Conservation (phyloP, 208 protist genomes). For the Acanthamoeba sp. region DNA sequence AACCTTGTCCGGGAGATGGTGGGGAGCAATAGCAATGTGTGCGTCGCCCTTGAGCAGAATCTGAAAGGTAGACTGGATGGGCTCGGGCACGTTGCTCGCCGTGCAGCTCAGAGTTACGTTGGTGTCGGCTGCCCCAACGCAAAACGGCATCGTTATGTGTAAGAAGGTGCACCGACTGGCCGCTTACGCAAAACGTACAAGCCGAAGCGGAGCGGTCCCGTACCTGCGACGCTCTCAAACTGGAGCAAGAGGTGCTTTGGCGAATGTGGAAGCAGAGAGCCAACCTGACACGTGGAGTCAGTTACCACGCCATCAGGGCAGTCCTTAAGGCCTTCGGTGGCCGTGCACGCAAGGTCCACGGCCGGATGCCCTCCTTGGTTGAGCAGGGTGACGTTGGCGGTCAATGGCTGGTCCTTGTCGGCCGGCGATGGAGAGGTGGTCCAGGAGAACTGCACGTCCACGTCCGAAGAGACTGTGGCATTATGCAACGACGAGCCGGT, state of each 20-base stretch:
- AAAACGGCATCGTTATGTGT: not conserved
- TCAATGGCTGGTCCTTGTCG: not conserved
- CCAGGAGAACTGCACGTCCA: not conserved
- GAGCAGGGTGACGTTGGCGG: not conserved
- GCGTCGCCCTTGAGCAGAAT: not conserved
- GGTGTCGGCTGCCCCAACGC: not conserved
- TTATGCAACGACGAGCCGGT: not conserved
- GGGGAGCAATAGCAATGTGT: not conserved
- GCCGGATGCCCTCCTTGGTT: not conserved
- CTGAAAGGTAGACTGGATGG: not conserved
- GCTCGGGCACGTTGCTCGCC: not conserved
- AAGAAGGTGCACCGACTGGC: not conserved
- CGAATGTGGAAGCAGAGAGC: not conserved
- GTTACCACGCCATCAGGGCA: too few relatives aligned
- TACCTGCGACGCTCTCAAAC: not conserved
- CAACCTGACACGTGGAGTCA: not conserved
- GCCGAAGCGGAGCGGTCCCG: too few relatives aligned
- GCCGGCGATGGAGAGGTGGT: not conserved
- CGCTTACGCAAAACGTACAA: too few relatives aligned
- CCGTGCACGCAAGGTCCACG: not conserved
- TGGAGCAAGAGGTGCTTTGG: not conserved
- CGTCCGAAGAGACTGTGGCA: not conserved
- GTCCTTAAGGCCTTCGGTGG: too few relatives aligned
- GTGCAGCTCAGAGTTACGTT: not conserved
- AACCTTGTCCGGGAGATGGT: too few relatives aligned